phyloP scores from a whole-genome alignment of 257 asterid species.

The Euphrasia confusa region DNA sequence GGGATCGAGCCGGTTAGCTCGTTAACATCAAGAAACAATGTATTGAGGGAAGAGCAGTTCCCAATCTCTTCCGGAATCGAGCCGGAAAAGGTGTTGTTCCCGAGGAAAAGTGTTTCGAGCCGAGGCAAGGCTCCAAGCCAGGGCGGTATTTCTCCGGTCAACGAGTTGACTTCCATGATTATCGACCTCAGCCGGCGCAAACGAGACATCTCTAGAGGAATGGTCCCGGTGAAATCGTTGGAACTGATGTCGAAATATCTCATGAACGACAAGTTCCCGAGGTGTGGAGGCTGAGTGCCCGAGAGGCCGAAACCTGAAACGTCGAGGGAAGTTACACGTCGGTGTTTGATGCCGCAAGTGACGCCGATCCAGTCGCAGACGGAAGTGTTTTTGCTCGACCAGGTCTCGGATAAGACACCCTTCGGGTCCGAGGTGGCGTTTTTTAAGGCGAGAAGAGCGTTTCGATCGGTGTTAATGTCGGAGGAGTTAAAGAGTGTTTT shows the following conservation, averaged over 20 bases:
- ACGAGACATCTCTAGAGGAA: slow-evolving; percentile 15
- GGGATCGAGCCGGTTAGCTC: slow-evolving; percentile 1
- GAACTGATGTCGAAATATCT: slow-evolving; percentile 14
- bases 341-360: slow-evolving; percentile 25
- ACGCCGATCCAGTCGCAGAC: slow-evolving; percentile 39
- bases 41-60: not conserved
- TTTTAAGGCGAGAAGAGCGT: slow-evolving; percentile 35
- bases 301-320: slow-evolving; percentile 21
- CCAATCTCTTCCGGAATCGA: too few species aligned
- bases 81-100: slow-evolving; percentile 5
- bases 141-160: slow-evolving; percentile 16
- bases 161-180: not conserved
- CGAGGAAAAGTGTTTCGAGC: not conserved
- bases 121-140: slow-evolving; percentile 9
- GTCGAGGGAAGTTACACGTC: slow-evolving; percentile 30
- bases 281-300: slow-evolving; percentile 24
- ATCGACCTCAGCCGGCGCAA: not conserved
- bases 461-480: slow-evolving; percentile 23
- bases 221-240: slow-evolving; percentile 16
- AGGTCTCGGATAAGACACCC: slow-evolving; percentile 10
- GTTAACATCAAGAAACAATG: not conserved
- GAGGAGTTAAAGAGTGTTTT: not conserved
- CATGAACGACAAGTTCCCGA: slow-evolving; percentile 24
- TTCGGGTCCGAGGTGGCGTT: slow-evolving; percentile 28
- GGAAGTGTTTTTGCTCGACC: slow-evolving; percentile 9